Evolutionary conservation across 2,329 filamentous ascomycete genomes (phyloP).

Genomic region (Talaromyces sp.): DNA sequence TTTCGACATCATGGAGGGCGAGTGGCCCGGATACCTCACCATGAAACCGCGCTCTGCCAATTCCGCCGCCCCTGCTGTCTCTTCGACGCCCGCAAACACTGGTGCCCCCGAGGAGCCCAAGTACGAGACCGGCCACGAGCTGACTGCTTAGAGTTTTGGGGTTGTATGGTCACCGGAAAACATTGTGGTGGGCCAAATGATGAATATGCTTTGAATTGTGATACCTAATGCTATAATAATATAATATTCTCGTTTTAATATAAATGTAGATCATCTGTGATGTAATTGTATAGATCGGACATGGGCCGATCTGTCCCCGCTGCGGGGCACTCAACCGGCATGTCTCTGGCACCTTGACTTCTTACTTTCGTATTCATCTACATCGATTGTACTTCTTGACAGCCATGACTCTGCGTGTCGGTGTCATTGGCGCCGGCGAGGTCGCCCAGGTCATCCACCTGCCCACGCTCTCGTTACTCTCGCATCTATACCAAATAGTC

Average conservation of each 20-base stretch:
- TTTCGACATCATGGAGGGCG: slow-evolving; percentile 22
- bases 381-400: not conserved
- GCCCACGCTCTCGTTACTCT: slow-evolving; percentile 44
- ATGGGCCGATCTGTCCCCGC: not conserved
- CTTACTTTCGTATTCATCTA: too few species aligned
- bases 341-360: not conserved
- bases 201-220: not conserved
- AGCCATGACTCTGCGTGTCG: slow-evolving; percentile 23
- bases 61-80: not conserved
- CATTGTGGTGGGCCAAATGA: not conserved
- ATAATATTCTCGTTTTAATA: not conserved
- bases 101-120: slow-evolving; percentile 11
- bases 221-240: not conserved
- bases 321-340: not conserved
- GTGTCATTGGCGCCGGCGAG: slow-evolving; percentile 37
- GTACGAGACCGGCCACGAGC: slow-evolving; percentile 10
- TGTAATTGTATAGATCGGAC: not conserved
- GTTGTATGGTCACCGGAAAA: not conserved
- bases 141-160: slow-evolving; percentile 8
- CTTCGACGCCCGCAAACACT: slow-evolving; percentile 3
- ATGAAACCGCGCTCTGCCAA: slow-evolving; percentile 1
- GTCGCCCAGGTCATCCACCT: slow-evolving; percentile 53
- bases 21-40: slow-evolving; percentile 22
- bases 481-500: slow-evolving; percentile 42
- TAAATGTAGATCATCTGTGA: not conserved